Percentiles rank a stretch among this genome's conserved stretches.
Evolutionary conservation across 2,329 filamentous ascomycete genomes (phyloP).

Genomic region (Aspergillus transmontanensis): DNA sequence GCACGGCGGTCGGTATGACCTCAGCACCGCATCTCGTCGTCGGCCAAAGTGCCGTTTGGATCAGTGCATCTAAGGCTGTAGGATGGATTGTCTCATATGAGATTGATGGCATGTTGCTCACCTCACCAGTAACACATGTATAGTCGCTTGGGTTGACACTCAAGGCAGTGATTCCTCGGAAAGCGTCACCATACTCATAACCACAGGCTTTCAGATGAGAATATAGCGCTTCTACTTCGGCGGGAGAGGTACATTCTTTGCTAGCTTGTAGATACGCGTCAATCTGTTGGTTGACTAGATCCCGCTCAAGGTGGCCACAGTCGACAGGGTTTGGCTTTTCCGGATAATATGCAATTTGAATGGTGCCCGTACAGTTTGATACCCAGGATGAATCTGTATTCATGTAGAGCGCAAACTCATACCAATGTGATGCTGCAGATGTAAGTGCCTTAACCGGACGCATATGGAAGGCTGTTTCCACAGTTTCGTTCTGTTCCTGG

Average conservation of each 20-base stretch:
- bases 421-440: conserved; percentile 7
- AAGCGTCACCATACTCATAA: background rate
- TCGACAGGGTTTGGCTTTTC: background rate
- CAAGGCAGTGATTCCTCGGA: background rate
- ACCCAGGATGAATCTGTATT: conserved; percentile 6
- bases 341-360: conserved; percentile 9
- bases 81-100: conserved; percentile 15
- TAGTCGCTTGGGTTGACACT: background rate
- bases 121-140: background rate
- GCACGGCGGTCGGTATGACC: background rate
- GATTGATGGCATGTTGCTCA: background rate
- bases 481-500: background rate
- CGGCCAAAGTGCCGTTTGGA: conserved; percentile 11
- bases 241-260: background rate
- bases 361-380: conserved; percentile 8
- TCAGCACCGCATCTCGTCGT: background rate
- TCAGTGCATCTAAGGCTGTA: conserved; percentile 13
- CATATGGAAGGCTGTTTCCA: conserved; percentile 1
- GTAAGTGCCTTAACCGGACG: background rate
- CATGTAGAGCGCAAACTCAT: conserved; percentile 9
- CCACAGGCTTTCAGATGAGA: background rate
- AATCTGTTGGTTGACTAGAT: background rate
- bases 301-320: background rate
- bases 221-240: background rate
- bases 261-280: background rate